A percentile compares a stretch with the other conserved stretches of the same genome.
Conservation (phyloP, 2,329 filamentous ascomycete species). For the Verticillium alfalfae region DNA sequence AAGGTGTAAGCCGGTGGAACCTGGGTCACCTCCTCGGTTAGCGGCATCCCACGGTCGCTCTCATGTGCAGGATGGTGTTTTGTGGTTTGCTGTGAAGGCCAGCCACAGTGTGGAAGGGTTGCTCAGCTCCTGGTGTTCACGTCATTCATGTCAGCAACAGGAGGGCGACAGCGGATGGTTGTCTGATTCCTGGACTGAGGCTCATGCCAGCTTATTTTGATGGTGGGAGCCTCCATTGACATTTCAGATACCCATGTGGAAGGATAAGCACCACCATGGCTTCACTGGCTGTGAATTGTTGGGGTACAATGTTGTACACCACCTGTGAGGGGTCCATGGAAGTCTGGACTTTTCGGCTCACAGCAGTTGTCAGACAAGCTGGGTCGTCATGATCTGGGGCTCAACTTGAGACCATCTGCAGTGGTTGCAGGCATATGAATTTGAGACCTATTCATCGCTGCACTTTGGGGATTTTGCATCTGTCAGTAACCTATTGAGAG, state of each 20-base stretch:
- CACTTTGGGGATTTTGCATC: no score
- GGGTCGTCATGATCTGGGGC: no score
- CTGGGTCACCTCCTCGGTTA: background rate
- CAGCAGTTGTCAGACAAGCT: background rate
- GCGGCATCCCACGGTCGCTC: background rate
- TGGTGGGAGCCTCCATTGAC: background rate
- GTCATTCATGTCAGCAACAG: background rate
- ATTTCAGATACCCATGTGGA: no score
- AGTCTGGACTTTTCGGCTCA: background rate
- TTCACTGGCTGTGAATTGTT: no score
- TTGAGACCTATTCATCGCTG: no score
- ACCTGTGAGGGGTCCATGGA: background rate
- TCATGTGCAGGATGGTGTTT: background rate
- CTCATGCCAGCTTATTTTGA: background rate
- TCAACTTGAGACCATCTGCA: no score
- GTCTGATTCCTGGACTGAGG: background rate
- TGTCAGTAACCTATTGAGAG: no score
- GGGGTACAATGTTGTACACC: background rate
- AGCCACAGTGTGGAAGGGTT: background rate
- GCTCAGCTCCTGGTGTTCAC: background rate
- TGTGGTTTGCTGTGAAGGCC: background rate
- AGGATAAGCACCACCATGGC: no score
- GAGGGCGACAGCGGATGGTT: background rate
- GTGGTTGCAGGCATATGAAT: no score
- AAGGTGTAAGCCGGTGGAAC: background rate